Conservation (phyloP, 163 green algal species). For the Chlorella variabilis region DNA sequence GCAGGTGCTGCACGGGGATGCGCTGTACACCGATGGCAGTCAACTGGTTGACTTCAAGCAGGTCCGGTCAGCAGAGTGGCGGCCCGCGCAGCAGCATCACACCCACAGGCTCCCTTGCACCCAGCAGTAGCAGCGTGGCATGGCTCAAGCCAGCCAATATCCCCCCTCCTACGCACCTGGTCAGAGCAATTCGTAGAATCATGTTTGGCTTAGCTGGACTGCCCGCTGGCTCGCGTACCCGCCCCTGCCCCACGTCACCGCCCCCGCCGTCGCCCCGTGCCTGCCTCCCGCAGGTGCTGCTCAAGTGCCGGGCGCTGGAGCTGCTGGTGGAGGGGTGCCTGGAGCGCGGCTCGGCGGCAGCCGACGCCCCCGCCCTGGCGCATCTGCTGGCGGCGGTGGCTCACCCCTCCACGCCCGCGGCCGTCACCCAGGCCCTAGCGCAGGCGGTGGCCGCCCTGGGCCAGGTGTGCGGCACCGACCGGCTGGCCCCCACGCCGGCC, state of each 20-base stretch:
- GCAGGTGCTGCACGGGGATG: slow-evolving; percentile 22
- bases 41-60: slow-evolving; percentile 34
- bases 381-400: slow-evolving; percentile 26
- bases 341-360: neutral
- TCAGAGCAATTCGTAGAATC: no score
- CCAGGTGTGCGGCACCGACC: slow-evolving; percentile 10
- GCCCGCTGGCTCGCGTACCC: no score
- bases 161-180: no score
- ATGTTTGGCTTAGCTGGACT: no score
- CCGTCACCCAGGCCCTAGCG: neutral
- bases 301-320: slow-evolving; percentile 16
- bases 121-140: no score
- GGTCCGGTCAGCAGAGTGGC: neutral
- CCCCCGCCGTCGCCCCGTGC: no score
- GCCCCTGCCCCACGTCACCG: no score
- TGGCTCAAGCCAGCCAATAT: no score
- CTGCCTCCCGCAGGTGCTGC: slow-evolving; percentile 29
- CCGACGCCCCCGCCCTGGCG: slow-evolving; percentile 5
- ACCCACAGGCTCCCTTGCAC: no score
- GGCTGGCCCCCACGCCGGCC: neutral
- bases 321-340: slow-evolving; percentile 30
- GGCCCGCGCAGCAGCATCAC: neutral
- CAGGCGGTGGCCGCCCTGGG: neutral
- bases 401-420: slow-evolving; percentile 8
- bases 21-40: slow-evolving; percentile 12